phyloP scores from a whole-genome alignment of 1,139 yeast genomes.

The Pichia inconspicua region DNA sequence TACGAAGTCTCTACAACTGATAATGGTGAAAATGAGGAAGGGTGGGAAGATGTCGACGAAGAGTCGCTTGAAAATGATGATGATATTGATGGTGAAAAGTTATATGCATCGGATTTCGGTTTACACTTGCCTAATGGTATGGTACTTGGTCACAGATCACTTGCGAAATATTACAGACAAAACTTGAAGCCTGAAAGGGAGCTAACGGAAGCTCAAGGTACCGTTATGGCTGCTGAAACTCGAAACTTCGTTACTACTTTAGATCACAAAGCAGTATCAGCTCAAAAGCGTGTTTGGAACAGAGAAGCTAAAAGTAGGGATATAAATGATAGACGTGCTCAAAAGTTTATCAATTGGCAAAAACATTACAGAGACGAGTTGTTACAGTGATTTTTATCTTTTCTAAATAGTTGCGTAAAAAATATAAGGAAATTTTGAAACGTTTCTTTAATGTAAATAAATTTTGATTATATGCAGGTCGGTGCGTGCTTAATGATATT shows the following conservation, averaged over 20 bases:
- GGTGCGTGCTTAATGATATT: too few species aligned
- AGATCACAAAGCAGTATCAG: constrained; percentile 44
- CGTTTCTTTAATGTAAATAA: too few species aligned
- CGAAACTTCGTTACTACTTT: constrained; percentile 57
- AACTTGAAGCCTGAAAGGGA: constrained; percentile 68
- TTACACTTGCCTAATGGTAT: constrained; percentile 81
- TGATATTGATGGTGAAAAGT: constrained; percentile 35
- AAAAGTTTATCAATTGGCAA: constrained; percentile 79
- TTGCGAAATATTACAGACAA: constrained; percentile 81
- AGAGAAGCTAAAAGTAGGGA: constrained; percentile 61
- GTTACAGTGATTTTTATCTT: constrained; percentile 46
- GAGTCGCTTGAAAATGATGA: constrained; percentile 34
- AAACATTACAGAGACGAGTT: constrained; percentile 87
- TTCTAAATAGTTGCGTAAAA: not conserved
- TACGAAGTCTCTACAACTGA: constrained; percentile 26
- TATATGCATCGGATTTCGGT: constrained; percentile 60
- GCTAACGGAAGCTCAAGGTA: constrained; percentile 84
- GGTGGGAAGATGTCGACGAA: constrained; percentile 35
- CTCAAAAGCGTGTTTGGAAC: constrained; percentile 72
- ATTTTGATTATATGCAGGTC: too few species aligned
- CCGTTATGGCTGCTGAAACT: constrained; percentile 87
- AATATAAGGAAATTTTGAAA: too few species aligned
- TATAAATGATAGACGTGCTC: constrained; percentile 66
- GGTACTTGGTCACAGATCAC: constrained; percentile 82
- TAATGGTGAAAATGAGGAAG: constrained; percentile 39